Conservation (phyloP, 2,329 filamentous ascomycete species). For the Colletotrichum salicis region DNA sequence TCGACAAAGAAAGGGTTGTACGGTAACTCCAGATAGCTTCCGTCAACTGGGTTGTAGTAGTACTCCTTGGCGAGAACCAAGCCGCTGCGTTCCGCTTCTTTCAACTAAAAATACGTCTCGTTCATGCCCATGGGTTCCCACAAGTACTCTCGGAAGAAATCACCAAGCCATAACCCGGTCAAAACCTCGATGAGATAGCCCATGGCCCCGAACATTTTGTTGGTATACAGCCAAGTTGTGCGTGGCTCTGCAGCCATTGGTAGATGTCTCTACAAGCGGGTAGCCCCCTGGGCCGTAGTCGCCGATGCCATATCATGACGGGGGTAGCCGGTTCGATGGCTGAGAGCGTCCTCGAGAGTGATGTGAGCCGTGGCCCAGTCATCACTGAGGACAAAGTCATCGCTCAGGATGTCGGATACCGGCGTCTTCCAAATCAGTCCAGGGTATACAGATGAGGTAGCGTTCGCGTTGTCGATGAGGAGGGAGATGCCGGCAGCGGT, state of each 20-base stretch:
- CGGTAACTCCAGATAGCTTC: conserved; percentile 40
- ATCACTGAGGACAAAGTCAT: conserved; percentile 63
- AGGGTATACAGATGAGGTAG: conserved; percentile 44
- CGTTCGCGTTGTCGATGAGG: conserved; percentile 53
- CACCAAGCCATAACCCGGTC: conserved; percentile 49
- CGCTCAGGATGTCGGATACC: conserved; percentile 57
- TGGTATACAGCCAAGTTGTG: conserved; percentile 59
- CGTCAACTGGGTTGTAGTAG: conserved; percentile 46
- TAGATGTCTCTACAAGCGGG: conserved; percentile 57
- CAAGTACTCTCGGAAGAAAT: conserved; percentile 53
- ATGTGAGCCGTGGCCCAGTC: conserved; percentile 58
- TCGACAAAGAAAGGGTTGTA: conserved; percentile 44
- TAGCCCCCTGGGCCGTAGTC: conserved; percentile 47
- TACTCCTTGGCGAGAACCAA: conserved; percentile 55
- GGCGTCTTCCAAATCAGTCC: conserved; percentile 58
- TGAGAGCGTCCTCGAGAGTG: conserved; percentile 64
- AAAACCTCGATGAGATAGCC: conserved; percentile 58
- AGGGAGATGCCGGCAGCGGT: conserved; percentile 60
- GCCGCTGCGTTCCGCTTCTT: conserved; percentile 40
- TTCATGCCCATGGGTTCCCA: conserved; percentile 60
- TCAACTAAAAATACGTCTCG: conserved; percentile 49
- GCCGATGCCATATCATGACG: conserved; percentile 48
- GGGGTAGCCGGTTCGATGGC: conserved; percentile 63
- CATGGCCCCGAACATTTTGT: conserved; percentile 59
- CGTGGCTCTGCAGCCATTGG: conserved; percentile 56